Conservation (phyloP, 1,284 basidiomycete genomes). For the Malassezia yamatoensis region DNA sequence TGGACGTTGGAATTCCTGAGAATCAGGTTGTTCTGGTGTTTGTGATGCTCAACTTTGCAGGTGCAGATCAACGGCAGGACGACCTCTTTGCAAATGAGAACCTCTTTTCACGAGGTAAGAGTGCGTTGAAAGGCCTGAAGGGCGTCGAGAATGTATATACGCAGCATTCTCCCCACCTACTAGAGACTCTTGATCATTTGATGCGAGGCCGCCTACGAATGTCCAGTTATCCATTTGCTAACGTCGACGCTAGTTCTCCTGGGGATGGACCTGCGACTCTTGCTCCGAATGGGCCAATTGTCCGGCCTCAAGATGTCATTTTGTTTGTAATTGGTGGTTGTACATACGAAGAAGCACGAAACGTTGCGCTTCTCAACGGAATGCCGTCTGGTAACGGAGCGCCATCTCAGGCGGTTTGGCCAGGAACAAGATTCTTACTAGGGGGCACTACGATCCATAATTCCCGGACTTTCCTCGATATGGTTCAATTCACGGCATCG, state of each 20-base stretch:
- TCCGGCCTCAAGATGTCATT: slow-evolving; percentile 41
- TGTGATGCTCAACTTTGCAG: slow-evolving; percentile 82
- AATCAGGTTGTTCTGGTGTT: slow-evolving; percentile 62
- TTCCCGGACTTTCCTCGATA: slow-evolving; percentile 32
- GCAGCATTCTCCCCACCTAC: slow-evolving; percentile 86
- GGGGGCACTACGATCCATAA: slow-evolving; percentile 42
- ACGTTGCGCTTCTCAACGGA: slow-evolving; percentile 34
- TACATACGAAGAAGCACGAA: slow-evolving; percentile 45
- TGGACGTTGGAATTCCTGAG: slow-evolving; percentile 68
- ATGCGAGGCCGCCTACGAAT: slow-evolving; percentile 78
- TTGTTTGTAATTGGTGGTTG: slow-evolving; percentile 45
- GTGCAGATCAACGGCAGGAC: slow-evolving; percentile 90
- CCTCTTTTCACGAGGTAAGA: slow-evolving; percentile 83
- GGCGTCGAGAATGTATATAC: slow-evolving; percentile 99
- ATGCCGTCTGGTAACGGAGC: slow-evolving; percentile 14
- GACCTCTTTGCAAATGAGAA: slow-evolving; percentile 95
- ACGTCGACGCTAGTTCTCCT: slow-evolving; percentile 7
- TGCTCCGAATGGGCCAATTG: slow-evolving; percentile 1
- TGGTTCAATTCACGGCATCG: slow-evolving; percentile 39
- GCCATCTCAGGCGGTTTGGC: slow-evolving; percentile 19
- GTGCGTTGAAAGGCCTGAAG: slow-evolving; percentile 88
- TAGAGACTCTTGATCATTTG: slow-evolving; percentile 80
- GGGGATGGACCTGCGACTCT: slow-evolving; percentile 9
- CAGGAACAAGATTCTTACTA: slow-evolving; percentile 32
- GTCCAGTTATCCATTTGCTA: slow-evolving; percentile 66